These are phyloP conservation scores for Lasiosphaeria hispida DNA, from an alignment of 495 filamentous ascomycete genomes.

Conservation along the genomic window DNA sequence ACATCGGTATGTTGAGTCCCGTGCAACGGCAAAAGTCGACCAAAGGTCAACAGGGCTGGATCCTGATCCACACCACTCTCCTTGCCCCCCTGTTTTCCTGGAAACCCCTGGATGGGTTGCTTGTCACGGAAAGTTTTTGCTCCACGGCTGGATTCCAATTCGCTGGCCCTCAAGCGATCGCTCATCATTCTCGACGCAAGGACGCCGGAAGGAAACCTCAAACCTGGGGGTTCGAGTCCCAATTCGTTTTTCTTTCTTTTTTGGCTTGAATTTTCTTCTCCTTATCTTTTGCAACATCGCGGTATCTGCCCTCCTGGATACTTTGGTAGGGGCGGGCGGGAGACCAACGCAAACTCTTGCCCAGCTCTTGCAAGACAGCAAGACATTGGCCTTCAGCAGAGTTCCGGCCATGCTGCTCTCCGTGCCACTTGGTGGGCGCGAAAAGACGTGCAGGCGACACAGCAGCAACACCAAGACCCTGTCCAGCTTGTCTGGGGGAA, in stretches of 20 bases:
- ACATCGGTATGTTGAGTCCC: too few species aligned
- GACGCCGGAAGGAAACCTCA: too few species aligned
- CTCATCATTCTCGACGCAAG: too few species aligned
- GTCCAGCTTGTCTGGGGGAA: background rate
- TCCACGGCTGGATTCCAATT: conserved; percentile 7
- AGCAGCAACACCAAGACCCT: background rate
- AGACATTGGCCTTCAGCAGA: conserved; percentile 4
- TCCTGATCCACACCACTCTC: too few species aligned
- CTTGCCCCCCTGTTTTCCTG: too few species aligned
- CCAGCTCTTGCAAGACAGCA: background rate
- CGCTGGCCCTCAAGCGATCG: background rate
- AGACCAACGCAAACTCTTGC: background rate
- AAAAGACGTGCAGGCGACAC: conserved; percentile 8
- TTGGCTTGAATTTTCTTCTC: background rate
- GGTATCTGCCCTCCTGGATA: background rate
- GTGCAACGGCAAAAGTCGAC: too few species aligned
- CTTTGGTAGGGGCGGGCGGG: background rate
- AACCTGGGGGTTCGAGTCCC: background rate
- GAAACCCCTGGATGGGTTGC: too few species aligned
- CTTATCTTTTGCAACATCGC: background rate
- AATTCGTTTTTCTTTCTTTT: conserved; percentile 8
- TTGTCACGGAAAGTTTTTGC: conserved; percentile 10
- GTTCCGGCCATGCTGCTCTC: conserved; percentile 8
- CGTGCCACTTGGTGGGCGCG: conserved; percentile 6
- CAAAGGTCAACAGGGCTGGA: too few species aligned